Conservation (phyloP, 2,329 filamentous ascomycete genomes). For the Dactylellina drechsleri region DNA sequence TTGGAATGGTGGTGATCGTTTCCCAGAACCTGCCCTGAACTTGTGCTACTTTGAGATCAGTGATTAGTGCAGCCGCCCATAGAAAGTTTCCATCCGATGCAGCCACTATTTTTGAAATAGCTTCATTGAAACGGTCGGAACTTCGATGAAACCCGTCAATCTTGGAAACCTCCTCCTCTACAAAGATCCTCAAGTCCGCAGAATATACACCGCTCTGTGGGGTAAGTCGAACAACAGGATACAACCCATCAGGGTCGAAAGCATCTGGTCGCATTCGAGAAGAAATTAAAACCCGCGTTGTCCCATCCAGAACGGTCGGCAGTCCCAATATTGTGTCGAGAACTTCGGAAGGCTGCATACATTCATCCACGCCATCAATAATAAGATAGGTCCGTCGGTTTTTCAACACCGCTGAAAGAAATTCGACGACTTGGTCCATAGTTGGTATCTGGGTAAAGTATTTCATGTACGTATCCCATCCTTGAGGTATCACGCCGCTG, state of each 20-base stretch:
- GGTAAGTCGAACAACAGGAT: constrained; percentile 45
- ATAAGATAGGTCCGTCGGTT: constrained; percentile 47
- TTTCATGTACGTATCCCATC: constrained; percentile 35
- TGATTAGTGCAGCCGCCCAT: constrained; percentile 41
- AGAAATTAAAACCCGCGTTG: constrained; percentile 46
- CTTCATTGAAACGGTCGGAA: constrained; percentile 38
- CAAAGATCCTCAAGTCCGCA: constrained; percentile 49
- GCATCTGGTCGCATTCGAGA: constrained; percentile 54
- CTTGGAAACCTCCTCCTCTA: constrained; percentile 46
- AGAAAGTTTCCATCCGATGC: constrained; percentile 52
- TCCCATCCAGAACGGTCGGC: constrained; percentile 43
- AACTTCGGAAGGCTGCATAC: constrained; percentile 50
- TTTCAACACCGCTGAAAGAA: constrained; percentile 45
- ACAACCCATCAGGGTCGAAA: constrained; percentile 49
- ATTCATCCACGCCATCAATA: constrained; percentile 50
- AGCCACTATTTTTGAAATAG: constrained; percentile 48
- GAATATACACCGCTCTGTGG: constrained; percentile 44
- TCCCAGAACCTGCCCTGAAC: constrained; percentile 51
- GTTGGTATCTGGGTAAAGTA: constrained; percentile 35
- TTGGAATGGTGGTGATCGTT: constrained; percentile 43
- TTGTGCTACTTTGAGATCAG: constrained; percentile 49
- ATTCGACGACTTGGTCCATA: constrained; percentile 47
- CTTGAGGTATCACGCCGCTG: constrained; percentile 25
- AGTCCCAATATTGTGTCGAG: constrained; percentile 44
- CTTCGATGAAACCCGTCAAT: constrained; percentile 49